Base-by-base conservation (phyloP, 2,329 filamentous ascomycete genomes). In the Calonectria pseudoturangicola region DNA sequence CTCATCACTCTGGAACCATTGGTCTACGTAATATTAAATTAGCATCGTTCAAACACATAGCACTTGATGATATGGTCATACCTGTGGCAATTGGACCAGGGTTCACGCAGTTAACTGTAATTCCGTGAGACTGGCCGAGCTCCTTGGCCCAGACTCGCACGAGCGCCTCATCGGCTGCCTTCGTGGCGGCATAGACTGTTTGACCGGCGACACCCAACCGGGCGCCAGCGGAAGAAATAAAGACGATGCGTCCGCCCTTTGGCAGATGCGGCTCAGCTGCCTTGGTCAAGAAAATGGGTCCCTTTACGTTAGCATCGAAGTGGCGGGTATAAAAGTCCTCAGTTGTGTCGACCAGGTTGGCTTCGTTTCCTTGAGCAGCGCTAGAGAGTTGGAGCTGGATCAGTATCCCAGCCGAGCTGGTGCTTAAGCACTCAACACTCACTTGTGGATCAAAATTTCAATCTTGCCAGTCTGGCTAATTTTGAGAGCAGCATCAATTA, bases 121-220 rank as follows among this genome's bases (percentile, higher is more conserved):
- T 76, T 0, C 74, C 77, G 4, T 82, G 74, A 0, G 70, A 73
- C 16, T 80, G 82, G 15, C 82, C 82, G 0, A 83, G 77, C 56
- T 83, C 82, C 36, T 79, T 80, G 0, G 82, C 81, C 82, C 80
- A 83, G 0, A 79, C 79, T 2, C 81, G 77, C 1, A 72, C 75
- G 2, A 82, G 41, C 0, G 78, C 78, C 60, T 83, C 82, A 28
- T 78, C 70, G 0, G 83, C 83, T 9, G 82, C 83, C 63, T 85
- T 85, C 0, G 82, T 82, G 2, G 82, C 77, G 0, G 75, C 81
- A 39, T 85, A 85, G 0, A 85, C 79, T 0, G 82, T 80, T 41
- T 82, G 75, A 0, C 72, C 76, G 1, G 81, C 71, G 2, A 81
- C 73, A 1, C 82, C 83, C 2, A 81, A 68, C 1, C 82, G 76